phyloP scores from a whole-genome alignment of 352 stramenopile species.

The Globisporangium yorkense region DNA sequence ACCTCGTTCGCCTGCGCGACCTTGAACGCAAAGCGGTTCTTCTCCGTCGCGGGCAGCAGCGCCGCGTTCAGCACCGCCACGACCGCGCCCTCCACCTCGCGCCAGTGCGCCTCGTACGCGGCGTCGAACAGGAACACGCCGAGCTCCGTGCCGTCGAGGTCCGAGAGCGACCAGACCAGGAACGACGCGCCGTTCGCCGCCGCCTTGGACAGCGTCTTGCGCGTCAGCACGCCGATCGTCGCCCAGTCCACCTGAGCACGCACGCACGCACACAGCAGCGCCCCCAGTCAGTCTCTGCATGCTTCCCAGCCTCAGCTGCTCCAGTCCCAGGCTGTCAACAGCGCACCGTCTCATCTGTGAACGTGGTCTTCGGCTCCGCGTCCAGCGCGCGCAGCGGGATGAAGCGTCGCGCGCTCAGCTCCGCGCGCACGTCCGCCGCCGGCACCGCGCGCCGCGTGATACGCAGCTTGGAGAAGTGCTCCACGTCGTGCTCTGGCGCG shows the following conservation, averaged over 20 bases:
- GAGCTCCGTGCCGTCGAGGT: constrained; percentile 60
- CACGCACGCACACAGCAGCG: no score
- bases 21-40: constrained; percentile 79
- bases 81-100: constrained; percentile 45
- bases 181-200: constrained; percentile 60
- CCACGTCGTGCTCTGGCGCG: constrained; percentile 7
- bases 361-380: constrained; percentile 33
- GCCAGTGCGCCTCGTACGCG: constrained; percentile 70
- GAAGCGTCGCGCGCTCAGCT: constrained; percentile 71
- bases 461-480: constrained; percentile 56
- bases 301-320: no score
- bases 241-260: constrained; percentile 73
- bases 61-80: constrained; percentile 68
- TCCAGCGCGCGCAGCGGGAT: constrained; percentile 62
- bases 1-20: constrained; percentile 47
- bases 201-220: constrained; percentile 71
- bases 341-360: constrained; percentile 49
- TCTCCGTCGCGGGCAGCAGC: constrained; percentile 56
- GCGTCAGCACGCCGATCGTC: constrained; percentile 67
- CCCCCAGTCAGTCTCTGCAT: no score
- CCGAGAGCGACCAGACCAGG: constrained; percentile 76
- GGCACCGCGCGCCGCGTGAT: constrained; percentile 51
- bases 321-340: no score
- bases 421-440: constrained; percentile 28
- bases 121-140: constrained; percentile 73